A percentile compares a stretch with the other conserved stretches of the same genome.
These are phyloP conservation scores for Ophidiomyces ophidiicola DNA, from an alignment of 2,329 filamentous ascomycete genomes.

Conservation along the genomic window DNA sequence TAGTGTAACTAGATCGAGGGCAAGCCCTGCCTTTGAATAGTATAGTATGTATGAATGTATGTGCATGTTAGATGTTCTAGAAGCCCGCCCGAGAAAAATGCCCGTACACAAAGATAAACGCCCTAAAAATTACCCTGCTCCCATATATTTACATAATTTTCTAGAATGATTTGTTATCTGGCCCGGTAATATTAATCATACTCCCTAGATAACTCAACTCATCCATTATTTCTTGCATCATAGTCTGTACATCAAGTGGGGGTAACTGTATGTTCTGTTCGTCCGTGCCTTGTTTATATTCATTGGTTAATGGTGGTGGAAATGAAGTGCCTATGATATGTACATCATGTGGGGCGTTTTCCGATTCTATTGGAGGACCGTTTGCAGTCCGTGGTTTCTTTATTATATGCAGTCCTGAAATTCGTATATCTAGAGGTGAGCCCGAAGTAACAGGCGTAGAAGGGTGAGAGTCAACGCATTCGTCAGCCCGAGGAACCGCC, in stretches of 20 bases:
- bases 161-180: no score
- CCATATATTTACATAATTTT: no score
- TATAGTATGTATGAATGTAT: no score
- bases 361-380: not conserved
- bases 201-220: constrained; percentile 42
- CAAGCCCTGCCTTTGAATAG: no score
- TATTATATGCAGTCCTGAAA: constrained; percentile 7
- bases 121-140: no score
- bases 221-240: constrained; percentile 39
- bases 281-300: not conserved
- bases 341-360: not conserved
- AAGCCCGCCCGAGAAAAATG: no score
- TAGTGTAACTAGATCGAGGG: no score
- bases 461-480: not conserved
- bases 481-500: not conserved
- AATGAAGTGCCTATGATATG: constrained; percentile 1
- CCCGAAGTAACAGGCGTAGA: not conserved
- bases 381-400: constrained; percentile 6
- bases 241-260: constrained; percentile 14
- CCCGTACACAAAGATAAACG: no score
- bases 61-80: no score
- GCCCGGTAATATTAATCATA: constrained; percentile 25
- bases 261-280: not conserved
- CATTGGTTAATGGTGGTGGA: constrained; percentile 10
- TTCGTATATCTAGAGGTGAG: constrained; percentile 2